Conservation (phyloP, 176 grass and related monocot genomes). For the Oryza nivara region DNA sequence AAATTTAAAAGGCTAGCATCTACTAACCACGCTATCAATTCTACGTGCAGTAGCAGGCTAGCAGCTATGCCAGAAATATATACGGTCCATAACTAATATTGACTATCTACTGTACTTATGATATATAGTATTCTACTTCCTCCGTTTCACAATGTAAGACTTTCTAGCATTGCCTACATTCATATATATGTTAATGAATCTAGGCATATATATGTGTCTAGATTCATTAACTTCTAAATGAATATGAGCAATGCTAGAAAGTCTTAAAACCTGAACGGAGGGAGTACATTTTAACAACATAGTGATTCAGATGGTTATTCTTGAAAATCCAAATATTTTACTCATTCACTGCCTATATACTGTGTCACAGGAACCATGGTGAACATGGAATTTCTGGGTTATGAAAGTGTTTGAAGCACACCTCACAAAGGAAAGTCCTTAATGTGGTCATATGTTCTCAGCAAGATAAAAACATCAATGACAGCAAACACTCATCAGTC, state of each 20-base stretch:
- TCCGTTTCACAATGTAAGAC: no score
- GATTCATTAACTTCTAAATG: no score
- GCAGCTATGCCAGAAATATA: not conserved
- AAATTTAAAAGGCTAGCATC: constrained; percentile 21
- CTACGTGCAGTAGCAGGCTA: constrained; percentile 5
- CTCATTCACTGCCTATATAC: not conserved
- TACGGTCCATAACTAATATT: not conserved
- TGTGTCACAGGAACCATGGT: not conserved
- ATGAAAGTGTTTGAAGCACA: not conserved
- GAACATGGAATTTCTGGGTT: not conserved
- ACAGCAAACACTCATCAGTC: not conserved
- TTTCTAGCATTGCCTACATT: no score
- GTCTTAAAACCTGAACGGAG: no score
- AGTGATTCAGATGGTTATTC: not conserved
- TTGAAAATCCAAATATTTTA: constrained; percentile 14
- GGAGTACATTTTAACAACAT: no score
- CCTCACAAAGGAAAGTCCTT: not conserved
- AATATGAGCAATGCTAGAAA: no score
- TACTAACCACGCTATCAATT: constrained; percentile 14
- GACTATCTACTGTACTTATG: not conserved
- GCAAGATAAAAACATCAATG: not conserved
- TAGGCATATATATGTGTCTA: no score
- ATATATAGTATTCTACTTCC: not conserved
- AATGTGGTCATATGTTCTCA: not conserved
- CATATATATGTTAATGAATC: no score